These are phyloP conservation scores for Sonneratia caseolaris DNA, from an alignment of 345 rosid genomes.

Conservation along the genomic window DNA sequence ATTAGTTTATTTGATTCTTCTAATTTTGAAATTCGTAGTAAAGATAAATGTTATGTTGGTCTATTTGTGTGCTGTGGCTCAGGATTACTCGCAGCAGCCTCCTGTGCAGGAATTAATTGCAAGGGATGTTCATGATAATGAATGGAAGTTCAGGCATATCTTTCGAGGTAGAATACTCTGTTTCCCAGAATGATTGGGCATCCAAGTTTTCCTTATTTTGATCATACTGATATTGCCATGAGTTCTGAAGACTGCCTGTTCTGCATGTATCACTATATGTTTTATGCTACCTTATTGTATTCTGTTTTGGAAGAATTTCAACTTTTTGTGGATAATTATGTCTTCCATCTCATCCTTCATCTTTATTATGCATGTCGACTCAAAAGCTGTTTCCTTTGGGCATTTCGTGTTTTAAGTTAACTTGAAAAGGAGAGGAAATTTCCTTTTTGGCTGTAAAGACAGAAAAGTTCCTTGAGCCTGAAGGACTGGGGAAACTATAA, in stretches of 20 bases:
- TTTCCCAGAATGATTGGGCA: not conserved
- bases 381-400: not conserved
- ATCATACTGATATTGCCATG: not conserved
- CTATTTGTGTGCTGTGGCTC: not conserved
- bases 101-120: slow-evolving; percentile 41
- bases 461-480: not conserved
- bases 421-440: not conserved
- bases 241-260: not conserved
- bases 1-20: not conserved
- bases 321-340: not conserved
- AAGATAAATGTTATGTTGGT: not conserved
- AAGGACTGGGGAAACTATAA: not conserved
- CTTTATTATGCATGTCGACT: not conserved
- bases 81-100: slow-evolving; percentile 35
- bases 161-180: slow-evolving; percentile 25
- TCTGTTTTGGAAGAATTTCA: not conserved
- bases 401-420: not conserved
- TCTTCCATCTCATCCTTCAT: not conserved
- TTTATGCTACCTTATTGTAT: not conserved
- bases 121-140: slow-evolving; percentile 43
- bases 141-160: slow-evolving; percentile 46
- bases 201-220: not conserved
- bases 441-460: not conserved
- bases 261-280: not conserved
- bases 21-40: not conserved